phyloP scores from a whole-genome alignment of 495 filamentous ascomycete species.

The Aspergillus asperescens region DNA sequence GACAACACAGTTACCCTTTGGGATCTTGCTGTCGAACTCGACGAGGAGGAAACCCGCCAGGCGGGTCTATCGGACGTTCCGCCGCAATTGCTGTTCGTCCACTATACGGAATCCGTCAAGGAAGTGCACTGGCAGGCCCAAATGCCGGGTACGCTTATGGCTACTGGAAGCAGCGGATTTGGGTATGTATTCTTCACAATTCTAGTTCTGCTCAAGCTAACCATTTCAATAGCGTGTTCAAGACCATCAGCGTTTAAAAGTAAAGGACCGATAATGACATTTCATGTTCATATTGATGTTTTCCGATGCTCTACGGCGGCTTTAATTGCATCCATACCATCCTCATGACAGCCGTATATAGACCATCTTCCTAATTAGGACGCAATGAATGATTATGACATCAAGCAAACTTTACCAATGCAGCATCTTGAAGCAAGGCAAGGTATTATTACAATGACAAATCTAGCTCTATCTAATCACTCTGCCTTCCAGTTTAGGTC shows the following conservation, averaged over 20 bases:
- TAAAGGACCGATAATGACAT: constrained; percentile 9
- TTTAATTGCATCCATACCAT: constrained; percentile 1
- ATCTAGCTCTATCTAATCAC: no score
- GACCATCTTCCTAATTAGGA: not conserved
- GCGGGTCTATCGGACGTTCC: constrained; percentile 85
- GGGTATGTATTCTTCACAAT: constrained; percentile 42
- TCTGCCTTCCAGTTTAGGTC: no score
- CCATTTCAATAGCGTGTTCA: constrained; percentile 41
- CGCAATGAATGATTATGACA: no score
- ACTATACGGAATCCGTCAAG: constrained; percentile 91
- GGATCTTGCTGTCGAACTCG: constrained; percentile 94
- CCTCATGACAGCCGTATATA: not conserved
- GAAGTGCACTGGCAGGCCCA: constrained; percentile 96
- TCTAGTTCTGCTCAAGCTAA: constrained; percentile 16
- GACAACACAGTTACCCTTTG: constrained; percentile 93
- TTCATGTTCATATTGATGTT: not conserved
- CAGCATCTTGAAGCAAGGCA: no score
- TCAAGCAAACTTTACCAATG: no score
- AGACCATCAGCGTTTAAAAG: constrained; percentile 51
- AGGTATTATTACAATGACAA: no score
- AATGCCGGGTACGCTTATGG: constrained; percentile 86
- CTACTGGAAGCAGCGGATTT: constrained; percentile 83
- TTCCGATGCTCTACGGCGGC: not conserved
- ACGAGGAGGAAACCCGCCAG: constrained; percentile 92
- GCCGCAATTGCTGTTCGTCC: constrained; percentile 90